Percentiles rank a stretch among this genome's conserved stretches.
phyloP scores from a whole-genome alignment of 306 rosid genomes.

The Rubus idaeus region DNA sequence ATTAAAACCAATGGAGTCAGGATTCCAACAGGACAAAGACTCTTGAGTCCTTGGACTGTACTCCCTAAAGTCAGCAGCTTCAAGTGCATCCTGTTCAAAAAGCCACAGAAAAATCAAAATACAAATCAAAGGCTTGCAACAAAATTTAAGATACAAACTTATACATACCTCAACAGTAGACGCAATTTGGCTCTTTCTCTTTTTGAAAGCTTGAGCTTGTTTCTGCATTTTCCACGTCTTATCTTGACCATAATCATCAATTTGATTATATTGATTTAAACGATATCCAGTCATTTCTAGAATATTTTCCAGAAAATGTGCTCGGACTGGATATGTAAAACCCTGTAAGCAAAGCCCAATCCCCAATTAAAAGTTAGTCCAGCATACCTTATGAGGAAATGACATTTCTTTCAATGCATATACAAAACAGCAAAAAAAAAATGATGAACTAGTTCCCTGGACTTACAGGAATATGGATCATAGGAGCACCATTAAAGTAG shows the following conservation, averaged over 20 bases:
- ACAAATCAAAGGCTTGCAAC: constrained; percentile 6
- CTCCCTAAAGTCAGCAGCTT: constrained; percentile 44
- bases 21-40: constrained; percentile 54
- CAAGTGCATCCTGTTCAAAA: constrained; percentile 44
- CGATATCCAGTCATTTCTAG: constrained; percentile 53
- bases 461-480: constrained; percentile 50
- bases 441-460: background rate
- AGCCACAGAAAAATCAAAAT: background rate
- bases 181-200: constrained; percentile 58
- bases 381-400: background rate
- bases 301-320: constrained; percentile 53
- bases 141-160: background rate
- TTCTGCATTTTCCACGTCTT: constrained; percentile 60
- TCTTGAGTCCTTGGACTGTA: constrained; percentile 41
- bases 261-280: constrained; percentile 48
- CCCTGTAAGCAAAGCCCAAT: constrained; percentile 38
- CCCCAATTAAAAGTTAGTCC: constrained; percentile 10
- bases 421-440: background rate
- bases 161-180: constrained; percentile 50
- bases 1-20: constrained; percentile 61
- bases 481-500: constrained; percentile 48
- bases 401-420: background rate
- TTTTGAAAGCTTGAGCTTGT: constrained; percentile 42
- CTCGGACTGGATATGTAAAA: constrained; percentile 54
- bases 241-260: constrained; percentile 67